Evolutionary conservation across 2,329 filamentous ascomycete species (phyloP), one percentile per base, ranked within the genome.

Genomic region (Trichoderma citrinoviride): DNA sequence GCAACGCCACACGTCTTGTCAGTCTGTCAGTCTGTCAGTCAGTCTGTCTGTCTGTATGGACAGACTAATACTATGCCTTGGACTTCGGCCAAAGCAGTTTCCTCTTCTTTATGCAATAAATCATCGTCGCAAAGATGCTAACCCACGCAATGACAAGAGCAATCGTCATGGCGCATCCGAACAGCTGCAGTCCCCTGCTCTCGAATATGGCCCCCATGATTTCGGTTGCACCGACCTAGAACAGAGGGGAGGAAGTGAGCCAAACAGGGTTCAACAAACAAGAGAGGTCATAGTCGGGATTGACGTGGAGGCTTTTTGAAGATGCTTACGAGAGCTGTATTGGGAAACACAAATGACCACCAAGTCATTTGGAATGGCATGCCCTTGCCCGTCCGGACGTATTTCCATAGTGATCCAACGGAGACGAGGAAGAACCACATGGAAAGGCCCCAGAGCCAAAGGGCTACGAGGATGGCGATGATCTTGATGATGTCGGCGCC

Each of bases 391-490:
- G 78, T 74, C 0, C 82, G 79, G 21, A 88, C 80, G 57, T 89
- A 88, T 33, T 87, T 89, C 82, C 84, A 90, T 66, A 94, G 84
- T 2, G 90, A 90, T 2, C 90, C 89, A n/a, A 91, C 84, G 1
- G 87, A 89, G 12, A 95, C 87, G 65, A 94, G 80, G 75, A 94
- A 94, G 79, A 94, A 95, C 88, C 91, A 95, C 29, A 92, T 77
- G 27, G 90, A 89, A n/a, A 95, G 78, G 0, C 87, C 91, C 90
- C 91, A 95, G 3, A 95, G 82, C 90, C 91, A 96, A 12, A 95
- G 78, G 0, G 87, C 87, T 2, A 87, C 77, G 77, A 92, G 88
- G 67, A 90, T 73, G 3, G 81, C 79, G 14, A 85, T 69, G 0
- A 85, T 69, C 63, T 79, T 78, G 27, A 85, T 71, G 55, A 83